Conservation (phyloP, 2,329 filamentous ascomycete genomes). For the Talaromyces sp. region DNA sequence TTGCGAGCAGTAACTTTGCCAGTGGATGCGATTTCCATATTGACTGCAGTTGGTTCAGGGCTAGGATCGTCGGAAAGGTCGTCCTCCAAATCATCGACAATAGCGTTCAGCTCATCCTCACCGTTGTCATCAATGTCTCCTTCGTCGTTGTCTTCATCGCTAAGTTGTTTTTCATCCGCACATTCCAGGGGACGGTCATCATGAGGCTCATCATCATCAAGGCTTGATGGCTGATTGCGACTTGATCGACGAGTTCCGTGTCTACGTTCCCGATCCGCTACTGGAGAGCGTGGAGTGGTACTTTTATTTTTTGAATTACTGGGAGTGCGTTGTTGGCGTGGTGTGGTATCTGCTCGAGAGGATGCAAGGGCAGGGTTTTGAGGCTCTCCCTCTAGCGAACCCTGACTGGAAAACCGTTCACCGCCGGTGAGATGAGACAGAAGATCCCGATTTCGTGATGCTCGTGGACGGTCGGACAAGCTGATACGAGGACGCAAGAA, state of each 20-base stretch:
- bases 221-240: slow-evolving; percentile 51
- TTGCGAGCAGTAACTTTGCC: slow-evolving; percentile 87
- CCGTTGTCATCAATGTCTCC: slow-evolving; percentile 53
- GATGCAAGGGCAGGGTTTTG: slow-evolving; percentile 17
- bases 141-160: slow-evolving; percentile 61
- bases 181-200: slow-evolving; percentile 75
- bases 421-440: slow-evolving; percentile 70
- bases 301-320: slow-evolving; percentile 39
- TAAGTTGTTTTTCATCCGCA: slow-evolving; percentile 81
- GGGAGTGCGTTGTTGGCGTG: slow-evolving; percentile 12
- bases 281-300: slow-evolving; percentile 37
- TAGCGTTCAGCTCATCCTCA: slow-evolving; percentile 65
- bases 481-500: slow-evolving; percentile 88
- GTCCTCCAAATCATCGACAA: slow-evolving; percentile 86
- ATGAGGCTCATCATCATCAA: slow-evolving; percentile 55
- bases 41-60: slow-evolving; percentile 82
- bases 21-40: slow-evolving; percentile 78
- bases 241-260: slow-evolving; percentile 55
- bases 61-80: slow-evolving; percentile 69
- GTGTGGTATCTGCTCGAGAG: slow-evolving; percentile 14
- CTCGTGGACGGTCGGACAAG: slow-evolving; percentile 66
- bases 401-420: slow-evolving; percentile 46
- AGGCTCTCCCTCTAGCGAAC: slow-evolving; percentile 28
- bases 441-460: slow-evolving; percentile 53
- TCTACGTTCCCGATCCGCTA: slow-evolving; percentile 33